A percentile compares a stretch with the other conserved stretches of the same genome.
Conservation (phyloP, 495 filamentous ascomycete genomes). For the Aeminium ludgeri region DNA sequence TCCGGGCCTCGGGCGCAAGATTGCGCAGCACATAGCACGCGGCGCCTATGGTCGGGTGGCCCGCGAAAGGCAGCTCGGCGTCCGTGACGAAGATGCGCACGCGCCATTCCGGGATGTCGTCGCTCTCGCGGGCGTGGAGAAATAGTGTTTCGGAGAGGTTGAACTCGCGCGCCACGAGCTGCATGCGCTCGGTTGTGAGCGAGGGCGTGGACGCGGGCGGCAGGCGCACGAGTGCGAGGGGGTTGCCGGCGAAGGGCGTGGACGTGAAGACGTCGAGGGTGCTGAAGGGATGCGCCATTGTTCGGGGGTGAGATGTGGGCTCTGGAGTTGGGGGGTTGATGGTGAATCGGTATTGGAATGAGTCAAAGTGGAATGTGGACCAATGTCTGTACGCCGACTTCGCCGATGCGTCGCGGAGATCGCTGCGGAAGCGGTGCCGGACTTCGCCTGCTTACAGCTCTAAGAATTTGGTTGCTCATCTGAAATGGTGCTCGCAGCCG, state of each 20-base stretch:
- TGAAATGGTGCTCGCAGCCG: no score
- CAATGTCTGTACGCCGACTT: no score
- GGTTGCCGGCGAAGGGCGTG: constrained; percentile 43
- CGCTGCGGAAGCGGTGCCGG: no score
- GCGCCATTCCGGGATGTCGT: constrained; percentile 18
- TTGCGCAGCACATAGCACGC: constrained; percentile 32
- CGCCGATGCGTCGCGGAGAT: no score
- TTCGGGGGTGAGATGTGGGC: no score
- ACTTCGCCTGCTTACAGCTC: no score
- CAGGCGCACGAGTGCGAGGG: constrained; percentile 45
- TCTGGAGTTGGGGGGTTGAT: no score
- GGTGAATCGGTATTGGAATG: no score
- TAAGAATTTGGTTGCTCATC: no score
- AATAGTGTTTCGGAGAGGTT: constrained; percentile 77
- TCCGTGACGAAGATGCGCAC: constrained; percentile 58
- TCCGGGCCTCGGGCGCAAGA: constrained; percentile 1
- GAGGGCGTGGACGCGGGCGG: constrained; percentile 20
- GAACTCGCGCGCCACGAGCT: constrained; percentile 58
- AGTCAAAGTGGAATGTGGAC: no score
- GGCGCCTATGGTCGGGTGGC: constrained; percentile 62
- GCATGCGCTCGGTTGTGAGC: constrained; percentile 39
- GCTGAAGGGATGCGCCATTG: constrained; percentile 21
- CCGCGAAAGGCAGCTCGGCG: constrained; percentile 53
- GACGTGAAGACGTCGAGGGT: constrained; percentile 57
- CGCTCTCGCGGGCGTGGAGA: constrained; percentile 32